phyloP scores from a whole-genome alignment of 176 grass and related monocot species.

The Chrysopogon serrulatus region DNA sequence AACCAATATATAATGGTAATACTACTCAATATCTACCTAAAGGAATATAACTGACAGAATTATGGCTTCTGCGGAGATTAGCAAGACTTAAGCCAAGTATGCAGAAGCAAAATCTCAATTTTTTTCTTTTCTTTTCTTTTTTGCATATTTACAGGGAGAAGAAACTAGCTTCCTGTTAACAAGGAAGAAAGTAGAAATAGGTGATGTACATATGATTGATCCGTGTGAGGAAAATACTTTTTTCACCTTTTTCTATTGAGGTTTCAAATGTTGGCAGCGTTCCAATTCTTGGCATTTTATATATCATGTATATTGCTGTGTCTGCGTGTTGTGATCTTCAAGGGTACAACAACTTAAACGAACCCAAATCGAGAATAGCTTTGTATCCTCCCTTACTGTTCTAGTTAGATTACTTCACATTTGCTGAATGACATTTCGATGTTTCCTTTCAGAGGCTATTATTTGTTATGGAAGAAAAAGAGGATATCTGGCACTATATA shows the following conservation, averaged over 20 bases:
- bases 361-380: slow-evolving; percentile 43
- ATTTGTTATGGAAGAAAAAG: background rate
- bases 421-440: background rate
- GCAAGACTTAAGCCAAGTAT: slow-evolving; percentile 45
- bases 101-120: background rate
- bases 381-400: background rate
- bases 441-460: background rate
- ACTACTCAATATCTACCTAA: slow-evolving; percentile 27
- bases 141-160: slow-evolving; percentile 54
- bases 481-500: background rate
- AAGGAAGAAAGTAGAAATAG: slow-evolving; percentile 50
- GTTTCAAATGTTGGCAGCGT: background rate
- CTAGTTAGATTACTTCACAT: background rate
- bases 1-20: slow-evolving; percentile 30
- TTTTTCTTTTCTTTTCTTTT: slow-evolving; percentile 14
- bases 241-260: background rate
- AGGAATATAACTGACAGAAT: slow-evolving; percentile 34
- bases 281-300: background rate
- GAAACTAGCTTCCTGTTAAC: slow-evolving; percentile 38
- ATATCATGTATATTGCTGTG: background rate
- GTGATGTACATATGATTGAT: slow-evolving; percentile 36
- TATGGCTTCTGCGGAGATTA: slow-evolving; percentile 42
- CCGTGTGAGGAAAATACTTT: slow-evolving; percentile 27
- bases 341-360: slow-evolving; percentile 47
- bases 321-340: background rate